Percentiles rank a stretch among this genome's conserved stretches.
These are phyloP conservation scores for Arabidopsis suecica DNA, from an alignment of 345 rosid species.

Conservation along the genomic window DNA sequence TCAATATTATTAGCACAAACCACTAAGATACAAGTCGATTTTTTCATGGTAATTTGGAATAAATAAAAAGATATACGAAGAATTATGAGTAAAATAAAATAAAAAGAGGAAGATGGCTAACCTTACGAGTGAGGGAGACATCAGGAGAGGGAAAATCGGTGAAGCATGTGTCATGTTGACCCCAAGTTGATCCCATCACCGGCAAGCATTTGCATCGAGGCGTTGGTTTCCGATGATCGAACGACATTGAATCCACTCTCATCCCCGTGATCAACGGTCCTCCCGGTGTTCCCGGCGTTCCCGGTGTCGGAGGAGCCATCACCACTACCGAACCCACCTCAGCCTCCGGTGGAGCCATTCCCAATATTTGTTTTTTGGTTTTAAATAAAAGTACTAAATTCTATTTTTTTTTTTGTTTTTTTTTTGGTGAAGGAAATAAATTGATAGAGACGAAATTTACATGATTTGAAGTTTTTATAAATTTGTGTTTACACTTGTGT, in stretches of 20 bases:
- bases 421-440: neutral
- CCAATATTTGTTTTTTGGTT: neutral
- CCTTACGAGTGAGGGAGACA: constrained; percentile 95
- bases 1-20: too few relatives aligned
- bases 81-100: neutral
- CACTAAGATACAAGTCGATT: too few relatives aligned
- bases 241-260: constrained; percentile 90
- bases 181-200: constrained; percentile 70
- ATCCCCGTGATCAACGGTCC: constrained; percentile 75
- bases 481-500: constrained; percentile 52
- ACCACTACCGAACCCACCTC: constrained; percentile 51
- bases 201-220: constrained; percentile 93
- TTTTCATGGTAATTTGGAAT: neutral
- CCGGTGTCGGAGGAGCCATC: constrained; percentile 70
- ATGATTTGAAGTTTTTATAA: constrained; percentile 69
- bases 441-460: constrained; percentile 48
- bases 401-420: constrained; percentile 41
- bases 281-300: constrained; percentile 94
- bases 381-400: neutral
- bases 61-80: neutral
- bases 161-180: constrained; percentile 77
- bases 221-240: constrained; percentile 85
- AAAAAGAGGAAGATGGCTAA: constrained; percentile 38
- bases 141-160: constrained; percentile 69
- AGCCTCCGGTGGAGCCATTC: constrained; percentile 35